phyloP scores from a whole-genome alignment of 345 rosid genomes.

The Populus deltoides region DNA sequence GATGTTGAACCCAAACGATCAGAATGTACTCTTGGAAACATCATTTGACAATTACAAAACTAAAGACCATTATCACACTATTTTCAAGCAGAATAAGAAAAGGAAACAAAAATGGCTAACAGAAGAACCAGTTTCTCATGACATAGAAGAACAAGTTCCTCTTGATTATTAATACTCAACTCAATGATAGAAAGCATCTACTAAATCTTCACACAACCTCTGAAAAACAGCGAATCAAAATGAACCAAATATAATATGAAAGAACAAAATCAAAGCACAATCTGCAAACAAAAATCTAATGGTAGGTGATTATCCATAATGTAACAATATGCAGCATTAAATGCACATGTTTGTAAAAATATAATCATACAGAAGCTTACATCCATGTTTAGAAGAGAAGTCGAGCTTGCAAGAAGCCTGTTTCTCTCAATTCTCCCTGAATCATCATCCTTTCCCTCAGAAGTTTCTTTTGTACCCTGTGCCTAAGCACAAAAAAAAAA shows the following conservation, averaged over 20 bases:
- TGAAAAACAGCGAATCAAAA: background rate
- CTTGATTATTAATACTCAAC: background rate
- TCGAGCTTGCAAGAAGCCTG: constrained; percentile 36
- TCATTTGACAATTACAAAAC: background rate
- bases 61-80: background rate
- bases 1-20: too few species aligned
- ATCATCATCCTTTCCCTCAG: constrained; percentile 20
- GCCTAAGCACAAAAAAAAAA: constrained; percentile 29
- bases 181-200: background rate
- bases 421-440: constrained; percentile 24
- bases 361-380: constrained; percentile 34
- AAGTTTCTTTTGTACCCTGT: constrained; percentile 24
- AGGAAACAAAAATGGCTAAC: background rate
- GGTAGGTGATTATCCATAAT: background rate
- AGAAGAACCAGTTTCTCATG: background rate
- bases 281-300: background rate
- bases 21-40: too few species aligned
- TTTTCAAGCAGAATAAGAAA: background rate
- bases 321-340: background rate
- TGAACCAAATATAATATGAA: background rate
- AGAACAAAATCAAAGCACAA: background rate
- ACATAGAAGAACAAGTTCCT: background rate
- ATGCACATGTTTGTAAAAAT: background rate
- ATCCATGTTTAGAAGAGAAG: constrained; percentile 26
- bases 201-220: background rate